phyloP scores from a whole-genome alignment of 2,329 filamentous ascomycete genomes.

The Claviceps pusilla region DNA sequence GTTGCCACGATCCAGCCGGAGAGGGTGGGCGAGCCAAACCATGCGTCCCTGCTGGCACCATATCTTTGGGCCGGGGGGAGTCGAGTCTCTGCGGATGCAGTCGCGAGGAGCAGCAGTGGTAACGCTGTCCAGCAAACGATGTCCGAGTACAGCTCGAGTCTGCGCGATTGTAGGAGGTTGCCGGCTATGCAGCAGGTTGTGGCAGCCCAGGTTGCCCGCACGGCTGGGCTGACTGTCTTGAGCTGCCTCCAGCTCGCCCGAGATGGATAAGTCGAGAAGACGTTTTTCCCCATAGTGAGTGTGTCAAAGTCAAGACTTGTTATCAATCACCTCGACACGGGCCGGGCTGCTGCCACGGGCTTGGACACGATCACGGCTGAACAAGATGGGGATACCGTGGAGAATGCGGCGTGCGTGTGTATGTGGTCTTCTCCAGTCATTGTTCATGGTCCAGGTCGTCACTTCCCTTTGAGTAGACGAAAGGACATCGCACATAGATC shows the following conservation, averaged over 20 bases:
- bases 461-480: too few relatives aligned
- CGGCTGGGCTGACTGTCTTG: neutral
- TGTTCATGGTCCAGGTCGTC: too few relatives aligned
- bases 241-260: neutral
- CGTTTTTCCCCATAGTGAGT: neutral
- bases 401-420: too few relatives aligned
- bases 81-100: neutral
- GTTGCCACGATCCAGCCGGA: neutral
- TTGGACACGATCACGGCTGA: too few relatives aligned
- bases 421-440: too few relatives aligned
- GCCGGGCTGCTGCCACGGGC: too few relatives aligned
- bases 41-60: neutral
- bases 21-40: neutral
- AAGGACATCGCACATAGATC: too few relatives aligned
- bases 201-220: neutral
- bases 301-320: too few relatives aligned
- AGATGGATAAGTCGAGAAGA: neutral
- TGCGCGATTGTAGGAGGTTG: neutral
- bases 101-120: neutral
- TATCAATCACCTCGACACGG: too few relatives aligned
- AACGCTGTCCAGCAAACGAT: neutral
- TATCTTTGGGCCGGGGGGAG: neutral
- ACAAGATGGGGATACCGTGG: too few relatives aligned
- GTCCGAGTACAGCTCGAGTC: neutral
- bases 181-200: neutral